Evolutionary conservation across 2,329 filamentous ascomycete species (phyloP), one percentile per base, ranked within the genome.

Genomic region (Thielaviopsis punctulata): DNA sequence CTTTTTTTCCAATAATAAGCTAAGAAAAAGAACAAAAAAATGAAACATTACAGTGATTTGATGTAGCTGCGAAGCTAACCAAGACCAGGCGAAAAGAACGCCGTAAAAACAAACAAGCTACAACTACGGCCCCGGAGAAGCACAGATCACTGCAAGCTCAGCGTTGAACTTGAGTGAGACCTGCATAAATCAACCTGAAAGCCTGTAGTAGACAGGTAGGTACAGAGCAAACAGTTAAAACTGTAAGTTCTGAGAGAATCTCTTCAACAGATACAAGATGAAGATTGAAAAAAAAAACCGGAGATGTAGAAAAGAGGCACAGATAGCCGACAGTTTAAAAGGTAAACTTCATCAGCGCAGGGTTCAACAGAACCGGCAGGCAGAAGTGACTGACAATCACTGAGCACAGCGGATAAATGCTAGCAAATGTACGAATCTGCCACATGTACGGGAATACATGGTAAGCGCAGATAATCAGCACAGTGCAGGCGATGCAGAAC

Each of bases 331-430:
- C n/a, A 46, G 10, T 23, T 57, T 53, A 57, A 22, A 57, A 57
- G 19, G 56, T 57, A 44, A 57, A 57, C 52, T 57, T 57, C 77
- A 82, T 81, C 65, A 82, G 61, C 49, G 75, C 76, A 19, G 79
- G 79, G 58, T 82, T 82, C 56, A 82, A 63, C 53, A 69, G 69
- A 48, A 82, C 71, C 9, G 78, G 78, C 54, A 80, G 62, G 41
- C 76, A 62, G 60, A 80, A 76, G 60, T 81, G 76, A 36, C 67
- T 68, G 45, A 69, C 63, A 10, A 80, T 65, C 36, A 77, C 65
- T 39, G 67, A 70, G 21, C 63, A 64, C 22, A 82, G 62, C 21
- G 79, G 79, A 58, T 69, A 78, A 61, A 83, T 77, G 52, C 77
- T 74, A 13, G 75, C 71, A 58, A 82, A 75, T 51, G 69, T 61